phyloP scores from a whole-genome alignment of 1,284 basidiomycete genomes.

The Ceratobasidium sp. region DNA sequence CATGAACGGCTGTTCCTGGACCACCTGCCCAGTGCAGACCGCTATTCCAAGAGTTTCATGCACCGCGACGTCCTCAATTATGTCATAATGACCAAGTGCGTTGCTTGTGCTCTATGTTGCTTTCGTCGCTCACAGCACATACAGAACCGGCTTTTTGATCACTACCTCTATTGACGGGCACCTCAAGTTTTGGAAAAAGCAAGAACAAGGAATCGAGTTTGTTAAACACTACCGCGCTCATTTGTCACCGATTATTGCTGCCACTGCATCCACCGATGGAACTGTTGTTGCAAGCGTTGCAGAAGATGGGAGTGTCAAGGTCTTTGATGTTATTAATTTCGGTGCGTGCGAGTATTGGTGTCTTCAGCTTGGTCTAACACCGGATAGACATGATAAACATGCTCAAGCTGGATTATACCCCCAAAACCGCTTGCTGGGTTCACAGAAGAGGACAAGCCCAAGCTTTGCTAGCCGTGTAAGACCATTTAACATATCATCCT shows the following conservation, averaged over 20 bases:
- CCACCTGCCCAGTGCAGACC: constrained; percentile 87
- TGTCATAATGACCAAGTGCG: constrained; percentile 80
- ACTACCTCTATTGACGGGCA: constrained; percentile 96
- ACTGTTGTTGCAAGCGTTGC: constrained; percentile 88
- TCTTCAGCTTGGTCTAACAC: not conserved
- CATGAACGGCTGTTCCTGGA: constrained; percentile 87
- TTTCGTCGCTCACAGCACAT: constrained; percentile 7
- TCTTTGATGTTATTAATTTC: constrained; percentile 97
- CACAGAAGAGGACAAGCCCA: constrained; percentile 87
- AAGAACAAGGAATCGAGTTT: constrained; percentile 88
- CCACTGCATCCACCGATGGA: constrained; percentile 90
- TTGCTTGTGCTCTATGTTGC: constrained; percentile 40
- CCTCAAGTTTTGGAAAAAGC: constrained; percentile 99
- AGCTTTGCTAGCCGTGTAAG: constrained; percentile 84
- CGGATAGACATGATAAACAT: constrained; percentile 96
- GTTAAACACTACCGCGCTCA: constrained; percentile 95
- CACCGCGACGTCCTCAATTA: constrained; percentile 93
- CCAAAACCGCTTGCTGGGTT: constrained; percentile 91
- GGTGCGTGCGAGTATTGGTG: constrained; percentile 59
- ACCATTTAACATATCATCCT: constrained; percentile 42
- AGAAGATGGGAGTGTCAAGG: constrained; percentile 84
- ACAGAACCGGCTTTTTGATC: constrained; percentile 87
- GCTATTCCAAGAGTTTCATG: constrained; percentile 99
- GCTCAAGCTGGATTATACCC: constrained; percentile 83
- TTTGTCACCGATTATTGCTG: constrained; percentile 75